A percentile compares a stretch with the other conserved stretches of the same genome.
These are phyloP conservation scores for Fusarium fracticaudum DNA, from an alignment of 2,329 filamentous ascomycete species.

Conservation along the genomic window DNA sequence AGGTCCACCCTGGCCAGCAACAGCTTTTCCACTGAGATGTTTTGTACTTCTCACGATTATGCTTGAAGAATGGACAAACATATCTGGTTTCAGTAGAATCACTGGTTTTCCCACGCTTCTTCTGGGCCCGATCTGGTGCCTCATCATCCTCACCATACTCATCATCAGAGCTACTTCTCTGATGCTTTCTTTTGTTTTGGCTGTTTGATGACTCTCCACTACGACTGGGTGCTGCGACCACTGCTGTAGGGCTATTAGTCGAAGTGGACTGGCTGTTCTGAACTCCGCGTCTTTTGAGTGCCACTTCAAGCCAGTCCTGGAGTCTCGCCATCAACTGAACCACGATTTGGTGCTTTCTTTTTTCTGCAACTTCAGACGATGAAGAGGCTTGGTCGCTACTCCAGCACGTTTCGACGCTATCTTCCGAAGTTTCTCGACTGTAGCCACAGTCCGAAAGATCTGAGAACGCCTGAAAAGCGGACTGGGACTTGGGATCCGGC, in stretches of 20 bases:
- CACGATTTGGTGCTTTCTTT: background rate
- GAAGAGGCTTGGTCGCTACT: background rate
- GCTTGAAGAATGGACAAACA: background rate
- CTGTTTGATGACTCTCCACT: background rate
- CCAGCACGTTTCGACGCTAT: background rate
- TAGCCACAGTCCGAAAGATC: no score
- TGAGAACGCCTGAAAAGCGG: no score
- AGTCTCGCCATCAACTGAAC: background rate
- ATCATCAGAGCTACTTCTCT: background rate
- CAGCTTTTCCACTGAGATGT: background rate
- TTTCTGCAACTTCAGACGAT: background rate
- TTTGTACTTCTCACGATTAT: background rate
- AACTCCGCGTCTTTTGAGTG: accelerated
- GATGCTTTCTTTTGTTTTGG: background rate
- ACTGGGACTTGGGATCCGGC: no score
- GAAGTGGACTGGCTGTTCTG: background rate
- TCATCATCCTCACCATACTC: background rate
- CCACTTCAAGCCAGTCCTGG: background rate
- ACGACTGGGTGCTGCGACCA: background rate
- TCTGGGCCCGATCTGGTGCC: background rate
- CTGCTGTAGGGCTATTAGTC: background rate
- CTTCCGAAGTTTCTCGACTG: background rate
- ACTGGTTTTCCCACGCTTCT: background rate
- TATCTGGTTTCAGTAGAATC: background rate
- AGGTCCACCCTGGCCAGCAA: background rate